phyloP scores from a whole-genome alignment of 2,329 filamentous ascomycete species.

The Neoarthrinium moseri region DNA sequence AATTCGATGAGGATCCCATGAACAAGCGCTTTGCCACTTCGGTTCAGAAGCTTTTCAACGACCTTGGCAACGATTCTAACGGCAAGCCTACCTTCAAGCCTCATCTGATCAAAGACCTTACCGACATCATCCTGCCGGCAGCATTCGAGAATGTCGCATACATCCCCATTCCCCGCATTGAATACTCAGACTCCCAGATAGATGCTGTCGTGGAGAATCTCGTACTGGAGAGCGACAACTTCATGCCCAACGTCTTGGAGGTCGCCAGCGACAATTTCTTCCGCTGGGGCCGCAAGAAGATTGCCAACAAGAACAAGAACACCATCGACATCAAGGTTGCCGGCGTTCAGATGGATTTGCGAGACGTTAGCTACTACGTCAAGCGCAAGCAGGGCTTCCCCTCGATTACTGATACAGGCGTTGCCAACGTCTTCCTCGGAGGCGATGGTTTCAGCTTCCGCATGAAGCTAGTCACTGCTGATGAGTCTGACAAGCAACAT shows the following conservation, averaged over 20 bases:
- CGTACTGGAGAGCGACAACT: conserved; percentile 92
- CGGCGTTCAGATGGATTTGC: conserved; percentile 89
- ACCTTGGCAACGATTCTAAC: conserved; percentile 82
- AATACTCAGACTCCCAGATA: conserved; percentile 80
- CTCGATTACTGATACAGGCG: conserved; percentile 78
- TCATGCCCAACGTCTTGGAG: conserved; percentile 90
- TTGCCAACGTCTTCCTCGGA: conserved; percentile 84
- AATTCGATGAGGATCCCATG: conserved; percentile 85
- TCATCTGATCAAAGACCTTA: conserved; percentile 85
- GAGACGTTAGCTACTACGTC: conserved; percentile 90
- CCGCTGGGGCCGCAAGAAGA: conserved; percentile 88
- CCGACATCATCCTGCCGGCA: conserved; percentile 79
- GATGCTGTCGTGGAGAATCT: conserved; percentile 94
- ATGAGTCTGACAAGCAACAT: conserved; percentile 71
- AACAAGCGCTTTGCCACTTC: conserved; percentile 79
- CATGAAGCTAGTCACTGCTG: conserved; percentile 80
- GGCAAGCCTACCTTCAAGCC: conserved; percentile 91
- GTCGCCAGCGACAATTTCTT: conserved; percentile 91
- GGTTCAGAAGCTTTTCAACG: conserved; percentile 77
- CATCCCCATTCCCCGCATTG: conserved; percentile 89
- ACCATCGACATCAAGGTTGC: conserved; percentile 78
- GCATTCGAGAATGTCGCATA: conserved; percentile 85
- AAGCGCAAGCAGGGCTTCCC: conserved; percentile 95
- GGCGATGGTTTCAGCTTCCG: conserved; percentile 90
- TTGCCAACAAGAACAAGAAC: conserved; percentile 79